These are phyloP conservation scores for Paxillus involutus DNA, from an alignment of 768 basidiomycete genomes.

Conservation along the genomic window DNA sequence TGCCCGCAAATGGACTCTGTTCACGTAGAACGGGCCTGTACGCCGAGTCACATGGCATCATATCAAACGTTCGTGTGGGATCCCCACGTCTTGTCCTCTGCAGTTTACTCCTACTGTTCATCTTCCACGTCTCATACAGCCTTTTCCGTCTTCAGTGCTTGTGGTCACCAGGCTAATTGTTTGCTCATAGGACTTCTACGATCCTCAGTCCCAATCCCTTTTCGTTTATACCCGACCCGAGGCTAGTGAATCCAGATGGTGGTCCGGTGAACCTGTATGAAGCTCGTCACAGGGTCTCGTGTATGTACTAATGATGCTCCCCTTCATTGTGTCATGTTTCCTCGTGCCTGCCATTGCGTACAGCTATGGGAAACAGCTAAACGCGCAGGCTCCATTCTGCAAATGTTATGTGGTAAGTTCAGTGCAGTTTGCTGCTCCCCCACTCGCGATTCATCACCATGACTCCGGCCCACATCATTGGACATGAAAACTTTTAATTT, in stretches of 20 bases:
- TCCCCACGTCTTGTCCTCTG: background rate
- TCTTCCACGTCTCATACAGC: background rate
- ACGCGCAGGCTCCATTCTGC: conserved; percentile 70
- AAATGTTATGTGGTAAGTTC: conserved; percentile 83
- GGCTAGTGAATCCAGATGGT: conserved; percentile 69
- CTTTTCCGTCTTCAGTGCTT: background rate
- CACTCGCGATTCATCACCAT: background rate
- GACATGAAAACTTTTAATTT: too few species aligned
- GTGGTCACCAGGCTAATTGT: background rate
- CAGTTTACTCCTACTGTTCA: background rate
- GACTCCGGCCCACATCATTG: background rate
- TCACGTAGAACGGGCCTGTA: conserved; percentile 75
- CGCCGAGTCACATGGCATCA: conserved; percentile 84
- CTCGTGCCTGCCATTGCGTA: background rate
- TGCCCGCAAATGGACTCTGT: background rate
- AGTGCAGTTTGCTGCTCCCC: too few species aligned
- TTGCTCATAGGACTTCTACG: conserved; percentile 76
- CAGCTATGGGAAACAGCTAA: conserved; percentile 90
- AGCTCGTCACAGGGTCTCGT: background rate
- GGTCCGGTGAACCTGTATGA: conserved; percentile 83
- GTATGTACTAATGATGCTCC: background rate
- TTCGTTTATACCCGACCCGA: conserved; percentile 67
- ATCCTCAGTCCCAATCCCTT: conserved; percentile 53
- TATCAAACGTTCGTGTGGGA: conserved; percentile 66
- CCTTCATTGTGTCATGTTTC: background rate